A percentile compares a stretch with the other conserved stretches of the same genome.
Conservation (phyloP, 306 rosid species). For the Aeschynomene evenia region DNA sequence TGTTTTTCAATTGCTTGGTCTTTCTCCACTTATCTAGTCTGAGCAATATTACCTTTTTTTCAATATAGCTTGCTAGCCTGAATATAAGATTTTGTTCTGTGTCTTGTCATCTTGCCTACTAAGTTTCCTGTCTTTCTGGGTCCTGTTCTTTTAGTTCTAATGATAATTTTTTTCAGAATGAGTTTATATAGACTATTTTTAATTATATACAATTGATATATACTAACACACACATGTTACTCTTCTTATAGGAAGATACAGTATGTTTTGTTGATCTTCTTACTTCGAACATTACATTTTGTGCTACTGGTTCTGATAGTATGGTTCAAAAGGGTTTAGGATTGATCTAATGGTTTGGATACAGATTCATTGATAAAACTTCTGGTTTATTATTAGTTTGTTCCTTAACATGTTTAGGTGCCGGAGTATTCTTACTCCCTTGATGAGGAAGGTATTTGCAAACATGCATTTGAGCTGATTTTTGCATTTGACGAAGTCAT, state of each 20-base stretch:
- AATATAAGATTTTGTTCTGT: constrained; percentile 19
- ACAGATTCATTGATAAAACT: not conserved
- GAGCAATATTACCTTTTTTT: not conserved
- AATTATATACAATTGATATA: no score
- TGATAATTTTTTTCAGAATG: not conserved
- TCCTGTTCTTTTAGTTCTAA: constrained; percentile 13
- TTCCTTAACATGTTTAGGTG: constrained; percentile 70
- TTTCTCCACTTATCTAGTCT: not conserved
- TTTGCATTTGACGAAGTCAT: constrained; percentile 95
- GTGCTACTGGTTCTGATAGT: not conserved
- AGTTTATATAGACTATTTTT: no score
- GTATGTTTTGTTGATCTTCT: no score
- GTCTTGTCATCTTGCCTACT: constrained; percentile 4
- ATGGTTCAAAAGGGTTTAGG: not conserved
- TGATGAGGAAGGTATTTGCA: constrained; percentile 91
- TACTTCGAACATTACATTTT: constrained; percentile 4
- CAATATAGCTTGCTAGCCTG: not conserved
- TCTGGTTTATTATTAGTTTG: constrained; percentile 1
- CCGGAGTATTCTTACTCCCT: constrained; percentile 86
- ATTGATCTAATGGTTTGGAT: constrained; percentile 3
- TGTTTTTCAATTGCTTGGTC: constrained; percentile 7
- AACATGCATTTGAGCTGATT: constrained; percentile 84
- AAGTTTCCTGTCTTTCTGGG: not conserved
- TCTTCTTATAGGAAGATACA: no score
- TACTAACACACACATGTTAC: no score